These are phyloP conservation scores for Aspergillus spinulosporus DNA, from an alignment of 2,329 filamentous ascomycete species.

Conservation along the genomic window DNA sequence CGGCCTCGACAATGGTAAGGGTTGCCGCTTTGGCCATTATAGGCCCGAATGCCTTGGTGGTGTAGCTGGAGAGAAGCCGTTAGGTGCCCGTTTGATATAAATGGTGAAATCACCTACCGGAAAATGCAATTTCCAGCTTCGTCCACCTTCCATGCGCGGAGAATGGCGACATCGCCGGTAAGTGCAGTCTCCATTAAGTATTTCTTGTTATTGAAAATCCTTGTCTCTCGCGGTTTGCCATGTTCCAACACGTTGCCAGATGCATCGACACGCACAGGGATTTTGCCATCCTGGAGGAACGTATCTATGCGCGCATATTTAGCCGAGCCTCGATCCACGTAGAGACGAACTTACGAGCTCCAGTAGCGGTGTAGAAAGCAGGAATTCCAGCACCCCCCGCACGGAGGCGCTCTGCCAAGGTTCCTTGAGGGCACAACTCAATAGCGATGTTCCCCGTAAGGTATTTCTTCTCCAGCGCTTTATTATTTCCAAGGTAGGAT, in stretches of 20 bases:
- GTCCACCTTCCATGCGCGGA: slow-evolving; percentile 75
- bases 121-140: slow-evolving; percentile 78
- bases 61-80: slow-evolving; percentile 48
- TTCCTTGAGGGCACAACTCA: slow-evolving; percentile 73
- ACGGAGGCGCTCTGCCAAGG: slow-evolving; percentile 54
- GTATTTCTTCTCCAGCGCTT: slow-evolving; percentile 72
- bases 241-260: slow-evolving; percentile 75
- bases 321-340: not conserved
- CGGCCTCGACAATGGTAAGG: slow-evolving; percentile 78
- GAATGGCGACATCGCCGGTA: slow-evolving; percentile 72
- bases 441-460: slow-evolving; percentile 71
- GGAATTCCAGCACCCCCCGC: slow-evolving; percentile 75
- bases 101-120: slow-evolving; percentile 47
- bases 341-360: slow-evolving; percentile 55
- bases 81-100: not conserved
- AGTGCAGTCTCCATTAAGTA: slow-evolving; percentile 78
- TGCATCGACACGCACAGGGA: slow-evolving; percentile 76
- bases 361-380: slow-evolving; percentile 78
- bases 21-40: slow-evolving; percentile 80
- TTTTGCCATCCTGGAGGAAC: slow-evolving; percentile 41
- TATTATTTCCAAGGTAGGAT: slow-evolving; percentile 76
- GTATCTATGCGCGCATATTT: slow-evolving; percentile 29
- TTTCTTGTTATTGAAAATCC: slow-evolving; percentile 69
- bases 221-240: slow-evolving; percentile 67
- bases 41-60: slow-evolving; percentile 71